Conservation (phyloP, 495 filamentous ascomycete species). For the Xylaria flabelliformis region DNA sequence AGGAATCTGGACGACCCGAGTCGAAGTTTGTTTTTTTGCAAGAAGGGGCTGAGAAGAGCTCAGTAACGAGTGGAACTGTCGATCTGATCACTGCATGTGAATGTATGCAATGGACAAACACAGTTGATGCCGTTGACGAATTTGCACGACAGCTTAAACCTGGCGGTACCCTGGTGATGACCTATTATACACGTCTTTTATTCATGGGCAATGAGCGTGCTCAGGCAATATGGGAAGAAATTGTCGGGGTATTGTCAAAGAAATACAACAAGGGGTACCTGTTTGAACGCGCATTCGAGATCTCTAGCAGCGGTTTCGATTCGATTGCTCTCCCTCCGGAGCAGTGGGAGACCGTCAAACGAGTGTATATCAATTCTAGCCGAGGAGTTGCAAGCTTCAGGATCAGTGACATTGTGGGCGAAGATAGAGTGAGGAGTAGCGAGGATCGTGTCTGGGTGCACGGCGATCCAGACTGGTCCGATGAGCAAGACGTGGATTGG, state of each 20-base stretch:
- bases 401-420: not conserved
- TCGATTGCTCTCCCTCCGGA: not conserved
- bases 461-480: not conserved
- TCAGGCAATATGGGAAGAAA: not conserved
- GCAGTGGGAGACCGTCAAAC: not conserved
- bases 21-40: constrained; percentile 36
- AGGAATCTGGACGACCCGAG: constrained; percentile 28
- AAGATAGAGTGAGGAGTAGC: constrained; percentile 1
- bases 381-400: not conserved
- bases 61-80: constrained; percentile 30
- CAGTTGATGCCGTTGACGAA: constrained; percentile 28
- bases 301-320: not conserved
- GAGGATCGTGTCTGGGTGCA: constrained; percentile 4
- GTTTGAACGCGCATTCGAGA: not conserved
- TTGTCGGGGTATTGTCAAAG: not conserved
- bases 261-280: not conserved
- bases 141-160: constrained; percentile 31
- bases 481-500: constrained; percentile 5
- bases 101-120: constrained; percentile 35
- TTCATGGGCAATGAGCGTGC: constrained; percentile 17
- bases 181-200: constrained; percentile 27
- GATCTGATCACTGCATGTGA: constrained; percentile 38
- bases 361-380: constrained; percentile 9
- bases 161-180: constrained; percentile 32
- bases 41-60: constrained; percentile 37